Base-by-base conservation (phyloP, 371 early-diverging fungal genomes). In the Apophysomyces sp. region DNA sequence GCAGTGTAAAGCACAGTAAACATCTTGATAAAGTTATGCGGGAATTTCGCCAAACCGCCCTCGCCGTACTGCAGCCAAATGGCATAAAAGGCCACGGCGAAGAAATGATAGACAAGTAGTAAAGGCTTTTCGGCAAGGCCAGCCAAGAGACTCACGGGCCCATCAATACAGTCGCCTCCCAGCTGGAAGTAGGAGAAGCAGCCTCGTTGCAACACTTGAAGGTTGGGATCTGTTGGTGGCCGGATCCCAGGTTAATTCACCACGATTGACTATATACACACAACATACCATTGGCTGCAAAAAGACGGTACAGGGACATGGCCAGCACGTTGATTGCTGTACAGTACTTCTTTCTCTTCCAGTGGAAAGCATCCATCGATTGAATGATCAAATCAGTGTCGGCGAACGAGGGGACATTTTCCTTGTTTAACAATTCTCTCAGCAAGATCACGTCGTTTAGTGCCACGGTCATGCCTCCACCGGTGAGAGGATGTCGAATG, bases 401-500 rank as follows among this genome's bases (percentile, higher is more conserved):
- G 28, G 69, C 67, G 16, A 83, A 73, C 34, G 79, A 82, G 16
- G 86, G 83, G 4, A 83, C 69, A 26, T 69, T 68, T 52, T 76
- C 63, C 54, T 62, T 61, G 24, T 66, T 58, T 37, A 94, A 68
- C 7, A 87, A 62, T 2, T 84, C 71, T 51, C 74, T 62, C 52
- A 95, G 57, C 24, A 86, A 80, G 1, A 92, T 89, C 9, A 92
- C 91, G 71, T 97, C 97, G 75, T 91, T 91, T 54, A 95, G 81
- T 4, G 90, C 97, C 0, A 97, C 92, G 0, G 97, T 96, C 97
- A 97, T 97, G n/a, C 97, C 97, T 61, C 89, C 94, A 49, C 98
- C 97, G 1, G 97, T 97, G 44, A 98, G 74, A 12, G 97, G 96
- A 61, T 58, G 55, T 15, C 60, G 28, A 12, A 96, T 94, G 74